Conservation (phyloP, 129 eudicot species). For the Artemisia tridentata region DNA sequence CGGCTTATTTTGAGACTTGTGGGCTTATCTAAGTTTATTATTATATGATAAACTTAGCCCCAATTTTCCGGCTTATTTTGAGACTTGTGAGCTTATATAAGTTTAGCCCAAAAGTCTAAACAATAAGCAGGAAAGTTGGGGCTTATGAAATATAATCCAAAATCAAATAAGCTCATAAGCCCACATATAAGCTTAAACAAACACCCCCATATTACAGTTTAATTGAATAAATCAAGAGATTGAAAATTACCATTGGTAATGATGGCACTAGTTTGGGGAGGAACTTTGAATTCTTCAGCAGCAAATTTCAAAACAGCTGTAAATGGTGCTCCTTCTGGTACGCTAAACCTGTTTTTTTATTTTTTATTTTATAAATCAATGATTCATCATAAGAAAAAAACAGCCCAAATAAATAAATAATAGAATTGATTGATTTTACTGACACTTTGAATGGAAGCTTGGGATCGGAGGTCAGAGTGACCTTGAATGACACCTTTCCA, state of each 20-base stretch:
- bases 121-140: too few relatives aligned
- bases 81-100: too few relatives aligned
- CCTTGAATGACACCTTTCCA: constrained; percentile 94
- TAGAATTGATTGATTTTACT: background rate
- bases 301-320: constrained; percentile 96
- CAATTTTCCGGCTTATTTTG: too few relatives aligned
- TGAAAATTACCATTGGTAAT: constrained; percentile 63
- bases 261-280: constrained; percentile 99
- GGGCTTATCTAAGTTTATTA: too few relatives aligned
- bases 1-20: too few relatives aligned
- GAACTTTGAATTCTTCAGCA: constrained; percentile 98
- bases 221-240: background rate
- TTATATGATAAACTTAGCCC: too few relatives aligned
- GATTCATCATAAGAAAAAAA: background rate
- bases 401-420: background rate
- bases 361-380: background rate
- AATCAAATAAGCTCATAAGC: too few relatives aligned
- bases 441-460: constrained; percentile 98
- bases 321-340: constrained; percentile 98
- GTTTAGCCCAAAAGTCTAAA: too few relatives aligned
- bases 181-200: background rate
- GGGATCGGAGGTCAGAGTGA: constrained; percentile 94
- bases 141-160: too few relatives aligned
- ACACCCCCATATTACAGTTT: background rate
- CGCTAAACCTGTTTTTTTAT: constrained; percentile 67